Conservation (phyloP, 805 yeast genomes). For the Nakazawaea holstii region DNA sequence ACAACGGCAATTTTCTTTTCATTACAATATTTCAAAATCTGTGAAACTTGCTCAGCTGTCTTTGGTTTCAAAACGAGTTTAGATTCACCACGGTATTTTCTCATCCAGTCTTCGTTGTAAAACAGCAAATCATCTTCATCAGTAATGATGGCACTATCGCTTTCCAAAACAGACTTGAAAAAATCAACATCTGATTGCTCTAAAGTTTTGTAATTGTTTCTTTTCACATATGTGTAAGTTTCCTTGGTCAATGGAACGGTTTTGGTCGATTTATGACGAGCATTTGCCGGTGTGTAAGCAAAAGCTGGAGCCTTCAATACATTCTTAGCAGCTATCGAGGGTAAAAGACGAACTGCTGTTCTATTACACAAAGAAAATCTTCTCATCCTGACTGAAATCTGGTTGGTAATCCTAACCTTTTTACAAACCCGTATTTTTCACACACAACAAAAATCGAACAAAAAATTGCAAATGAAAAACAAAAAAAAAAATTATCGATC, state of each 20-base stretch:
- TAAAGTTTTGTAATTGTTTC: conserved; percentile 50
- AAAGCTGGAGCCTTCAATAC: neutral
- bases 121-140: conserved; percentile 59
- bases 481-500: neutral
- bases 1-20: conserved; percentile 75
- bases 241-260: conserved; percentile 58
- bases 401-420: no score
- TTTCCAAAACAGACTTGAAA: conserved; percentile 56
- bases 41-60: conserved; percentile 68
- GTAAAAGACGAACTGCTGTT: neutral
- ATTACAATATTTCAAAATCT: conserved; percentile 76
- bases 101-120: conserved; percentile 91
- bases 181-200: conserved; percentile 49
- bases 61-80: conserved; percentile 77
- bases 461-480: neutral
- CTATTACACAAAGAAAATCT: neutral
- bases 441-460: no score
- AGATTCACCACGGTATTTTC: conserved; percentile 87
- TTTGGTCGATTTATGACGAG: conserved; percentile 14
- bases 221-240: conserved; percentile 53
- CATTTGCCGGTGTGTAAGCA: neutral
- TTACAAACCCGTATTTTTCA: no score
- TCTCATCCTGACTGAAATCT: neutral
- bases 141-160: conserved; percentile 41
- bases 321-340: neutral